These are phyloP conservation scores for Botrytis fragariae DNA, from an alignment of 2,329 filamentous ascomycete species.

Conservation along the genomic window DNA sequence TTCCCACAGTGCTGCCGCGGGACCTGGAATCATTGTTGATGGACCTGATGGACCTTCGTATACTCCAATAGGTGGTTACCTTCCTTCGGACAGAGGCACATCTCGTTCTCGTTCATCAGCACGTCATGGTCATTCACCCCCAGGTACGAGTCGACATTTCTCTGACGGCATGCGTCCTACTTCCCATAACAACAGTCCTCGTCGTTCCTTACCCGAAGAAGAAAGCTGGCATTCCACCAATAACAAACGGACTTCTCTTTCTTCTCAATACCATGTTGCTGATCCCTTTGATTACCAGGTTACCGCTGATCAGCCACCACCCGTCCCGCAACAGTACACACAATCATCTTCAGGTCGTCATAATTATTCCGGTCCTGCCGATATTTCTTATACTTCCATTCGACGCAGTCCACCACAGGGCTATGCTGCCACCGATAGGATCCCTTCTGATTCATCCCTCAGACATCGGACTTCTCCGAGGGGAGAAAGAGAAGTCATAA, in stretches of 20 bases:
- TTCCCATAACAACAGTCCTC: slow-evolving; percentile 40
- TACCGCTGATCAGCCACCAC: slow-evolving; percentile 31
- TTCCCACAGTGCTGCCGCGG: slow-evolving; percentile 31
- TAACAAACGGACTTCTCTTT: slow-evolving; percentile 38
- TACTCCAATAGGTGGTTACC: slow-evolving; percentile 45
- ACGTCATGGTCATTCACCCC: slow-evolving; percentile 25
- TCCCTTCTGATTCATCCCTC: slow-evolving; percentile 29
- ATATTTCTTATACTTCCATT: slow-evolving; percentile 39
- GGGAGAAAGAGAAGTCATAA: slow-evolving; percentile 26
- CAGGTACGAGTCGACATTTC: slow-evolving; percentile 32
- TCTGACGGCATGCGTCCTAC: slow-evolving; percentile 36
- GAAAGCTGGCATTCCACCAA: slow-evolving; percentile 43
- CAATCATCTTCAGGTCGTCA: slow-evolving; percentile 36
- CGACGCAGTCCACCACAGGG: slow-evolving; percentile 28
- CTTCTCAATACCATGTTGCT: slow-evolving; percentile 36
- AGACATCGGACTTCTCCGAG: slow-evolving; percentile 24
- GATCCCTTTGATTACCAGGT: slow-evolving; percentile 43
- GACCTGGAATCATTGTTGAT: slow-evolving; percentile 47
- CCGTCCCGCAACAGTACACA: slow-evolving; percentile 37
- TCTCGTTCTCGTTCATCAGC: slow-evolving; percentile 37
- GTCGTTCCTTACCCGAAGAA: slow-evolving; percentile 48
- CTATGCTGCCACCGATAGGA: slow-evolving; percentile 28
- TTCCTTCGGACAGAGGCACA: slow-evolving; percentile 35
- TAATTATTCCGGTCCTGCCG: slow-evolving; percentile 38
- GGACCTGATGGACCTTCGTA: slow-evolving; percentile 49